These are phyloP conservation scores for Ogataea angusta DNA, from an alignment of 805 yeast genomes.

Conservation along the genomic window DNA sequence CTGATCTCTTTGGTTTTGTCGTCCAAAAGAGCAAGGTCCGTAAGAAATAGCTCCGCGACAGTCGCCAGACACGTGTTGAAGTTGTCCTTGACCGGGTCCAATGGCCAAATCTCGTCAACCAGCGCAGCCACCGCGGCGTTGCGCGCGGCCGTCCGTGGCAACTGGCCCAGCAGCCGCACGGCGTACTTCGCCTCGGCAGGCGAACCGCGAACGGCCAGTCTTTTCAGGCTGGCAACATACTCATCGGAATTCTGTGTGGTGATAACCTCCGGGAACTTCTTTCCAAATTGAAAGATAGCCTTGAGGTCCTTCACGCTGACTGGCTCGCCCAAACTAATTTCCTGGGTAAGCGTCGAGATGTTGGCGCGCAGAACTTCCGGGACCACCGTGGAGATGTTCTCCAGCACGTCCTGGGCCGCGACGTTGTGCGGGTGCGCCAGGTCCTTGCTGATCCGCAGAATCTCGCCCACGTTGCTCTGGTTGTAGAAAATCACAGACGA, in stretches of 20 bases:
- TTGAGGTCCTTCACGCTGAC: slow-evolving; percentile 43
- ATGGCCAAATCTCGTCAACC: slow-evolving; percentile 46
- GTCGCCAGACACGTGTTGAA: slow-evolving; percentile 58
- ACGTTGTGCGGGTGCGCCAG: slow-evolving; percentile 26
- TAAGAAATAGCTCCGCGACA: slow-evolving; percentile 54
- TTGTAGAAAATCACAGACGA: slow-evolving; percentile 61
- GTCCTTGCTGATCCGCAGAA: slow-evolving; percentile 47
- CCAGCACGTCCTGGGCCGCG: slow-evolving; percentile 52
- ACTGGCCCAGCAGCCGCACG: slow-evolving; percentile 51
- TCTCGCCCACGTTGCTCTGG: slow-evolving; percentile 54
- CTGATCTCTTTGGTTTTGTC: slow-evolving; percentile 57
- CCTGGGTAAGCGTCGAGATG: slow-evolving; percentile 44
- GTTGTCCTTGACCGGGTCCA: slow-evolving; percentile 35
- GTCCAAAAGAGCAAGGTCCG: slow-evolving; percentile 45
- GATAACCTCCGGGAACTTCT: slow-evolving; percentile 43
- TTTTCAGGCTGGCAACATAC: slow-evolving; percentile 44
- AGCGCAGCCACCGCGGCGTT: slow-evolving; percentile 40
- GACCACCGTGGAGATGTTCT: slow-evolving; percentile 52
- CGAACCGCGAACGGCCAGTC: slow-evolving; percentile 49
- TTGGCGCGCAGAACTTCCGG: slow-evolving; percentile 68
- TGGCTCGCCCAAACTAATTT: slow-evolving; percentile 4
- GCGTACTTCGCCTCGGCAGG: slow-evolving; percentile 66
- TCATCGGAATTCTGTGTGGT: slow-evolving; percentile 35
- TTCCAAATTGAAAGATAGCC: slow-evolving; percentile 57
- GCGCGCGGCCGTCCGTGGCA: slow-evolving; percentile 33